phyloP scores from a whole-genome alignment of 257 asterid genomes.

The Apocynum venetum region DNA sequence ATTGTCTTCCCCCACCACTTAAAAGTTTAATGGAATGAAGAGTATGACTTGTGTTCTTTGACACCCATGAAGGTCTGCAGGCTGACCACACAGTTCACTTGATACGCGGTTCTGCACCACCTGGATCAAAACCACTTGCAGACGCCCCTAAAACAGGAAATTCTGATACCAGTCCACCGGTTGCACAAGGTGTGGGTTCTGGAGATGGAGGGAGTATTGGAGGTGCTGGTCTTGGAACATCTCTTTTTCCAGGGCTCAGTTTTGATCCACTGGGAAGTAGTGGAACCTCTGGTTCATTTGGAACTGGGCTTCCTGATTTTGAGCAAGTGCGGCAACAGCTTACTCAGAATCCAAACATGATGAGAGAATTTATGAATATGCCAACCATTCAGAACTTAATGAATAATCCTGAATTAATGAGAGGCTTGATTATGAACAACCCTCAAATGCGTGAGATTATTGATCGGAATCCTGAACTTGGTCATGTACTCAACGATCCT shows the following conservation, averaged over 20 bases:
- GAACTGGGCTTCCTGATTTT: slow-evolving; percentile 50
- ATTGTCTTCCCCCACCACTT: not conserved
- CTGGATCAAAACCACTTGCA: slow-evolving; percentile 26
- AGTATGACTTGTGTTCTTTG: not conserved
- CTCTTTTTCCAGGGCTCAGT: slow-evolving; percentile 41
- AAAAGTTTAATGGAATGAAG: not conserved
- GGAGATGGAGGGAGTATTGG: slow-evolving; percentile 28
- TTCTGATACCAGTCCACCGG: slow-evolving; percentile 23
- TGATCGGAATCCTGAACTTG: slow-evolving; percentile 66
- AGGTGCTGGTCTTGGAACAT: slow-evolving; percentile 37
- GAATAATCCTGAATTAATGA: slow-evolving; percentile 61
- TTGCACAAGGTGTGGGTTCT: slow-evolving; percentile 30
- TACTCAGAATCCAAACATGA: slow-evolving; percentile 53
- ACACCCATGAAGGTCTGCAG: slow-evolving; percentile 41
- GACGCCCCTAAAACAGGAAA: slow-evolving; percentile 25
- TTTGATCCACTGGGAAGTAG: slow-evolving; percentile 34
- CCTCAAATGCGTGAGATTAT: slow-evolving; percentile 71
- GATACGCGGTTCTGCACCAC: slow-evolving; percentile 57
- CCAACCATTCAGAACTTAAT: slow-evolving; percentile 51
- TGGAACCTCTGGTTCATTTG: slow-evolving; percentile 43
- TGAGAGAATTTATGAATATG: slow-evolving; percentile 53
- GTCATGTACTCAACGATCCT: slow-evolving; percentile 61
- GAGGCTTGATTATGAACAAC: slow-evolving; percentile 55
- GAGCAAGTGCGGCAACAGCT: slow-evolving; percentile 55
- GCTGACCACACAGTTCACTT: slow-evolving; percentile 64